These are phyloP conservation scores for Metarhizium humberi DNA, from an alignment of 2,329 filamentous ascomycete species.

Conservation along the genomic window DNA sequence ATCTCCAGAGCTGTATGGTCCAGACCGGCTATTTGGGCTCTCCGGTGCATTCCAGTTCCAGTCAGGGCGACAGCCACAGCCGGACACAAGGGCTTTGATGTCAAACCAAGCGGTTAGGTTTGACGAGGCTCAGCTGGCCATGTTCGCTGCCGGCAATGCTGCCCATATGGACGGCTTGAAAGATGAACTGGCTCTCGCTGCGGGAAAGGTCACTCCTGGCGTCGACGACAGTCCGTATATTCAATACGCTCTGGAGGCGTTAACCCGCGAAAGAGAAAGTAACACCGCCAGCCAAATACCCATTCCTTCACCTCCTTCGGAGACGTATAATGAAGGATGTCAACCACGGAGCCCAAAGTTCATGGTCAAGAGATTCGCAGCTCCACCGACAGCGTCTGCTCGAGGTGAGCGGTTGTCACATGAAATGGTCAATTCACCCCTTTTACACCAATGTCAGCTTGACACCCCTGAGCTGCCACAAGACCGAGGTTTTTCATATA, in stretches of 20 bases:
- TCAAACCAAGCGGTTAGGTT: slow-evolving; percentile 21
- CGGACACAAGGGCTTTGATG: background rate
- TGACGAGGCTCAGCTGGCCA: slow-evolving; percentile 29
- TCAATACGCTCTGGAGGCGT: slow-evolving; percentile 78
- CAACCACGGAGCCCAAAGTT: slow-evolving; percentile 6
- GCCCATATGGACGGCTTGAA: slow-evolving; percentile 33
- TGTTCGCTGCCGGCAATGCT: slow-evolving; percentile 25
- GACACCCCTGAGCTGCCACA: background rate
- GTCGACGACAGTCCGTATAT: slow-evolving; percentile 83
- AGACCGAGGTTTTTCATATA: background rate
- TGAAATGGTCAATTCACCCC: background rate
- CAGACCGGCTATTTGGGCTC: slow-evolving; percentile 25
- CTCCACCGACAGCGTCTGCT: background rate
- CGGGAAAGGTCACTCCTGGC: slow-evolving; percentile 57
- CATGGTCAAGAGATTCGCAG: slow-evolving; percentile 1
- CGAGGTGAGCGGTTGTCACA: background rate
- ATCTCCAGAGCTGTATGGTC: slow-evolving; percentile 33
- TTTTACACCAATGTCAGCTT: background rate
- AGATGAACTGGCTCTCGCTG: slow-evolving; percentile 41
- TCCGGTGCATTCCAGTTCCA: slow-evolving; percentile 19
- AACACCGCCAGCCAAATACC: slow-evolving; percentile 35
- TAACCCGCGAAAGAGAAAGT: slow-evolving; percentile 65
- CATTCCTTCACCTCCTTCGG: slow-evolving; percentile 34
- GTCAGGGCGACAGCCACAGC: background rate
- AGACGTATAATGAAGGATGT: slow-evolving; percentile 22